A percentile compares a stretch with the other conserved stretches of the same genome.
Evolutionary conservation across 2,329 filamentous ascomycete species (phyloP).

Genomic region (Mollisia scopiformis): DNA sequence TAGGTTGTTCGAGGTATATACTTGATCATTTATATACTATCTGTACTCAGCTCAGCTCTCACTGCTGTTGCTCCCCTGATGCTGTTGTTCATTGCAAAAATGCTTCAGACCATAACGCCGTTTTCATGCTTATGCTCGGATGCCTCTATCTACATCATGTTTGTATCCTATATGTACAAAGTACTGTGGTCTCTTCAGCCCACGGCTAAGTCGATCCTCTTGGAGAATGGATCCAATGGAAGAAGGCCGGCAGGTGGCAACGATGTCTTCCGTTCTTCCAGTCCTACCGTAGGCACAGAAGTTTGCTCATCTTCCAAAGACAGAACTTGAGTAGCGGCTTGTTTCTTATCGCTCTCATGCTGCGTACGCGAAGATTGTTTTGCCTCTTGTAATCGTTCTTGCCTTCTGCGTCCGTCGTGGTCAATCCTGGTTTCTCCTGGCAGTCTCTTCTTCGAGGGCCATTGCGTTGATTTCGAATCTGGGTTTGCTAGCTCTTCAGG

Average conservation of each 20-base stretch:
- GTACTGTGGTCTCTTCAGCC: neutral
- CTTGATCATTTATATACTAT: too few relatives aligned
- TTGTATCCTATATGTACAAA: neutral
- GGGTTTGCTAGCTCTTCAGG: too few relatives aligned
- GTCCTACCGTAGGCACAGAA: neutral
- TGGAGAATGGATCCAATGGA: neutral
- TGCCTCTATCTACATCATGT: neutral
- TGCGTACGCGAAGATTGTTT: too few relatives aligned
- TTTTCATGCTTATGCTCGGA: neutral
- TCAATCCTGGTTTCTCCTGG: neutral
- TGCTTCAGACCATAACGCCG: constrained; percentile 4
- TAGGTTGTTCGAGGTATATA: too few relatives aligned
- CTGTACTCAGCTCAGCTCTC: too few relatives aligned
- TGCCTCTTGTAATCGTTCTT: too few relatives aligned
- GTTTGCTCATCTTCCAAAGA: too few relatives aligned
- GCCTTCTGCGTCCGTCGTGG: too few relatives aligned
- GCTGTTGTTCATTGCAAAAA: neutral
- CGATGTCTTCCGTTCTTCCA: neutral
- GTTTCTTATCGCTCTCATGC: too few relatives aligned
- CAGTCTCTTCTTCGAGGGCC: too few relatives aligned
- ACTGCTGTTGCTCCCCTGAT: neutral
- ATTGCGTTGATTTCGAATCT: too few relatives aligned
- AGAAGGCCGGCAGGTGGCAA: neutral
- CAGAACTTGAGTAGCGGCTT: too few relatives aligned
- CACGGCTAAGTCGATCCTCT: neutral